Evolutionary conservation across 1,139 yeast species (phyloP).

Genomic region (Pichia sp.): DNA sequence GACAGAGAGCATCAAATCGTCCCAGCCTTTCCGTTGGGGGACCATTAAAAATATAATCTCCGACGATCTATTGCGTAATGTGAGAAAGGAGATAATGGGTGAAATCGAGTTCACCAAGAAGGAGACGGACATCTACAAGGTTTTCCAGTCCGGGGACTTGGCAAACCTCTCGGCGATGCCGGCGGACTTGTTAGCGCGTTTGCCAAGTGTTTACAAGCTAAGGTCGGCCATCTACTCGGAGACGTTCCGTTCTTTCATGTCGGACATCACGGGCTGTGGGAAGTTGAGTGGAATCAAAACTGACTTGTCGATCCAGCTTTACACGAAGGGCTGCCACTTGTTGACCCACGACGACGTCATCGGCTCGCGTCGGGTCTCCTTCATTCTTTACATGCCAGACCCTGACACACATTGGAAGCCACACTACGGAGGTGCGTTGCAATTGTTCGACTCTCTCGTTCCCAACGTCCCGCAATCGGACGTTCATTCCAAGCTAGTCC

Average conservation of each 20-base stretch:
- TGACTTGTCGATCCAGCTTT: slow-evolving; percentile 88
- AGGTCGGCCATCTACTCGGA: slow-evolving; percentile 85
- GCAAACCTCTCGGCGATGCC: slow-evolving; percentile 87
- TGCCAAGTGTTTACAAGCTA: slow-evolving; percentile 70
- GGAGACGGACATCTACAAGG: slow-evolving; percentile 96
- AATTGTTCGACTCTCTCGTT: slow-evolving; percentile 79
- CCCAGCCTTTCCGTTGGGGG: slow-evolving; percentile 89
- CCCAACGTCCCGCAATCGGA: slow-evolving; percentile 91
- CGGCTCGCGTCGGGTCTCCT: slow-evolving; percentile 90
- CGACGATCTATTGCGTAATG: slow-evolving; percentile 70
- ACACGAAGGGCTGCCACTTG: slow-evolving; percentile 89
- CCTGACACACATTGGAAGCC: slow-evolving; percentile 87
- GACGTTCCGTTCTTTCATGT: slow-evolving; percentile 75
- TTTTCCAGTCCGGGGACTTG: slow-evolving; percentile 90
- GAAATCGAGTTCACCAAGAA: slow-evolving; percentile 89
- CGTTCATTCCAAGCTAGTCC: slow-evolving; percentile 63
- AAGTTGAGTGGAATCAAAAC: slow-evolving; percentile 83
- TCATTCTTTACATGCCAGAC: slow-evolving; percentile 86
- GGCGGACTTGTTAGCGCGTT: slow-evolving; percentile 64
- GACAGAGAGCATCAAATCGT: slow-evolving; percentile 39
- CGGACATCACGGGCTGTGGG: slow-evolving; percentile 83
- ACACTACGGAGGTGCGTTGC: slow-evolving; percentile 85
- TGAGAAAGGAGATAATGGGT: slow-evolving; percentile 74
- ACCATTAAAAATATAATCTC: slow-evolving; percentile 68
- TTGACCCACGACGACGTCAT: slow-evolving; percentile 97